Base-by-base conservation (phyloP, 345 rosid genomes). In the Luvunga scandens region DNA sequence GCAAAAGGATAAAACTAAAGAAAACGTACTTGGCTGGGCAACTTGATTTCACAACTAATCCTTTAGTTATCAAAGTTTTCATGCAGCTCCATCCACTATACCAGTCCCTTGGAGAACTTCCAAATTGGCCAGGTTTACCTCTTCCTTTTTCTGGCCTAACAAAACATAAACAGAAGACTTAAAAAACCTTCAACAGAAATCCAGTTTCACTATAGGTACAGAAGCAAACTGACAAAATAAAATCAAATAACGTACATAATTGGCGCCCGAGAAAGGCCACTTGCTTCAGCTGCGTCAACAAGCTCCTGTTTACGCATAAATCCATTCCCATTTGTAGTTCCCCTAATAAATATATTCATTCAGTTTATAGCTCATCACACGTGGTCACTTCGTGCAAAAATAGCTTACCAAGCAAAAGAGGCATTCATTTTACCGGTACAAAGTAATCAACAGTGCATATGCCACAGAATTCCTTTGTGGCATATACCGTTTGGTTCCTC, bases 71-170 rank as follows among this genome's bases (percentile, higher is more conserved):
- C 87, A 94, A 85, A 53, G 88, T 93, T 72, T 83, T 82, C 99
- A 95, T 95, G 87, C 97, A 94, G 84, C 81, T 94, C 99, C 99
- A 95, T 84, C 98, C 98, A 73, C 84, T 90, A 78, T 94, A 94
- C 97, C 97, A 92, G 77, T 91, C 97, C 83, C 90, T 91, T 56
- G 88, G 66, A 76, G 98, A 91, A 84, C 81, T 87, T 79, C 95
- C 95, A 82, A 92, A 87, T 65, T 92, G 89, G 65, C 85, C 79
- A 60, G 93, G 80, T 73, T 86, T 92, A 56, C 94, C 97, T 84
- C 88, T 90, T 69, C 93, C 95, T 81, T 91, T 92, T 77, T 93
- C 99, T 66, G 94, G 92, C 87, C 99, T 96, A 79, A 77, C 71
- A 74, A 81, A 38, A 75, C 3, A 65, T n/a, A 76, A 76, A 64